Evolutionary conservation across 176 grass and related monocot genomes (phyloP).

Genomic region (Poa pratensis): DNA sequence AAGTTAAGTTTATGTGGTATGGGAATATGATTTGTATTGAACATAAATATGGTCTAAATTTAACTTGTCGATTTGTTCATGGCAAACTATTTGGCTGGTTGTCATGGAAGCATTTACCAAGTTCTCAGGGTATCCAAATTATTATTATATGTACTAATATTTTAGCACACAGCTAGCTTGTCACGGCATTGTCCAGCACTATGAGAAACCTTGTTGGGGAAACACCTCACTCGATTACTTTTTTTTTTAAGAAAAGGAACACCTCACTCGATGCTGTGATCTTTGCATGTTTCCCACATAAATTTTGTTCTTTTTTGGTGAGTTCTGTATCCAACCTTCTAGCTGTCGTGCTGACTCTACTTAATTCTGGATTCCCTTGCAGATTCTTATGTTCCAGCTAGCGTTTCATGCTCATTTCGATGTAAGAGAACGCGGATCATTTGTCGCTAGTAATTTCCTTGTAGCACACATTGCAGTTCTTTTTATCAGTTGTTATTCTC

Average conservation of each 20-base stretch:
- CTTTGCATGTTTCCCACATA: conserved; percentile 35
- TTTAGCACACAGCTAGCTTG: neutral
- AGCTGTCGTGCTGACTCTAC: neutral
- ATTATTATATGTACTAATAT: conserved; percentile 1
- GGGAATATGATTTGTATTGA: neutral
- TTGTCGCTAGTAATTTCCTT: conserved; percentile 37
- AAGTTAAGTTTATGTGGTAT: neutral
- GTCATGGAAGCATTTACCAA: neutral
- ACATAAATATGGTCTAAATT: conserved; percentile 23
- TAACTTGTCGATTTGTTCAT: conserved; percentile 35
- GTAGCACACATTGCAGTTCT: neutral
- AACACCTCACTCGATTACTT: conserved; percentile 30
- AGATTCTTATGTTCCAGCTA: conserved; percentile 40
- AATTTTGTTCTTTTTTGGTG: conserved; percentile 7
- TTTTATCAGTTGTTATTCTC: neutral
- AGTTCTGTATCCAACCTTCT: conserved; percentile 24
- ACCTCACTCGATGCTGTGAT: conserved; percentile 36
- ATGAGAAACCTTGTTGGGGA: conserved; percentile 29
- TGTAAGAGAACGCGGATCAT: conserved; percentile 28
- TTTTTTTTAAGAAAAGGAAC: neutral
- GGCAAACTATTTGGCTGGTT: conserved; percentile 30
- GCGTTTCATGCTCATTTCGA: conserved; percentile 32
- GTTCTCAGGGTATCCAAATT: neutral
- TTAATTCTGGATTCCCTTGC: conserved; percentile 13
- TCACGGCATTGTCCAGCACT: neutral